phyloP scores from a whole-genome alignment of 352 stramenopile species.

The Globisporangium irregulare region DNA sequence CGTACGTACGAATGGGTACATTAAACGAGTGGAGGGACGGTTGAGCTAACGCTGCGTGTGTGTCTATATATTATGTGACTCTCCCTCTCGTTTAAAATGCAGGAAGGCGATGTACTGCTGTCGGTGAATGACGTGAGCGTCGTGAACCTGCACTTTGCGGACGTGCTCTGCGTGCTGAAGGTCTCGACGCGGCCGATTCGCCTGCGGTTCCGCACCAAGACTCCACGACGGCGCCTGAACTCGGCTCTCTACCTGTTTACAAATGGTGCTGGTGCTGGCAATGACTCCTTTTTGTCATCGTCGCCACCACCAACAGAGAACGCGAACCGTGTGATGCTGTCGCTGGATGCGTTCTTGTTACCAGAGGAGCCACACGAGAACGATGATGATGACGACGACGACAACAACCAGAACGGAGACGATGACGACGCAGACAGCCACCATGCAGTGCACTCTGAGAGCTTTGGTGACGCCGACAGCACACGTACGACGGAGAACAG shows the following conservation, averaged over 20 bases:
- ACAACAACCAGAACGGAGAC: conserved; percentile 28
- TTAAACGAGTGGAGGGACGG: not conserved
- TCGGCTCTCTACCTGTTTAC: conserved; percentile 3
- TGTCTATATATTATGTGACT: conserved; percentile 7
- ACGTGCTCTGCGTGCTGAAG: conserved; percentile 69
- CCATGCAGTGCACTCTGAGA: conserved; percentile 68
- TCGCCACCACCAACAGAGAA: not conserved
- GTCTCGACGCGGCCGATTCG: conserved; percentile 61
- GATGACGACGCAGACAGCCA: conserved; percentile 65
- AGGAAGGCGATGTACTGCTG: conserved; percentile 72
- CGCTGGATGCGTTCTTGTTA: conserved; percentile 33
- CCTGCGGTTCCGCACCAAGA: conserved; percentile 51
- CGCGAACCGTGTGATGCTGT: conserved; percentile 5
- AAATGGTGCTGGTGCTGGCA: conserved; percentile 12
- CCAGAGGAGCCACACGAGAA: conserved; percentile 43
- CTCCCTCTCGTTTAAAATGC: not conserved
- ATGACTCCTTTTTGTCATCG: not conserved
- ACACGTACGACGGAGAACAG: conserved; percentile 67
- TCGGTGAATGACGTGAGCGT: conserved; percentile 73
- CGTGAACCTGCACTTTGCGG: conserved; percentile 53
- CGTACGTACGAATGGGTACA: conserved; percentile 22
- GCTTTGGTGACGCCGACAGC: conserved; percentile 74
- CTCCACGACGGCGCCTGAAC: conserved; percentile 18
- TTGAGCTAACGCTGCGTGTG: conserved; percentile 2
- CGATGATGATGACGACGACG: conserved; percentile 30